These are phyloP conservation scores for Alternaria panax DNA, from an alignment of 2,329 filamentous ascomycete species.

Conservation along the genomic window DNA sequence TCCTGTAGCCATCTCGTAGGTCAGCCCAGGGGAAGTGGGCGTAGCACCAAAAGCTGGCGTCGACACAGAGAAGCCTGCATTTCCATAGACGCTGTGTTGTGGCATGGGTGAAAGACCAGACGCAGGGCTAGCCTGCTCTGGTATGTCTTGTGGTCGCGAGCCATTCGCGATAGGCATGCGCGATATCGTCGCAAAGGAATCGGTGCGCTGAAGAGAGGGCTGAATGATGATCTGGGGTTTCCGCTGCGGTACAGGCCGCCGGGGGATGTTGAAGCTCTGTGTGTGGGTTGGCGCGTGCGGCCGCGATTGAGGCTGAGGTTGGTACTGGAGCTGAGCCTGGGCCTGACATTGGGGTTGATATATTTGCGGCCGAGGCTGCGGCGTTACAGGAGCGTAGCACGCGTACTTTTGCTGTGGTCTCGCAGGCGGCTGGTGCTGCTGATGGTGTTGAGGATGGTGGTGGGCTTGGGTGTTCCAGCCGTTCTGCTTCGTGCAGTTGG, in stretches of 20 bases:
- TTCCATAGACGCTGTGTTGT: slow-evolving; percentile 31
- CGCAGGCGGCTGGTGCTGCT: slow-evolving; percentile 11
- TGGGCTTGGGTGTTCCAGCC: slow-evolving; percentile 19
- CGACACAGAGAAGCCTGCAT: slow-evolving; percentile 38
- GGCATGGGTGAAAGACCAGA: slow-evolving; percentile 19
- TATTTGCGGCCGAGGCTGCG: slow-evolving; percentile 4
- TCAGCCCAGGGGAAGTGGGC: slow-evolving; percentile 27
- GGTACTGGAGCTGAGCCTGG: slow-evolving; percentile 20
- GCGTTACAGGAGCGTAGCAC: slow-evolving; percentile 28
- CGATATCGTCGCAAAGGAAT: slow-evolving; percentile 45
- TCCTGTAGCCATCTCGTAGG: slow-evolving; percentile 21
- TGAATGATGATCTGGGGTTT: slow-evolving; percentile 38
- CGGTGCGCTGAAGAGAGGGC: slow-evolving; percentile 39
- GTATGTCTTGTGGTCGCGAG: slow-evolving; percentile 26
- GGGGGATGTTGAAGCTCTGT: slow-evolving; percentile 38
- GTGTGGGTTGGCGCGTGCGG: slow-evolving; percentile 26
- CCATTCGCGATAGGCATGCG: slow-evolving; percentile 48
- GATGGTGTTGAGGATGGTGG: slow-evolving; percentile 23
- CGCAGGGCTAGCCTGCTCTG: slow-evolving; percentile 16
- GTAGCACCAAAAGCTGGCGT: slow-evolving; percentile 37
- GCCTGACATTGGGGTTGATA: slow-evolving; percentile 14
- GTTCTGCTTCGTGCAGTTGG: slow-evolving; percentile 29
- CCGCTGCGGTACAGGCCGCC: slow-evolving; percentile 35
- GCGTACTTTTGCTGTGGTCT: slow-evolving; percentile 37
- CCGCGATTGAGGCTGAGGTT: slow-evolving; percentile 21